These are phyloP conservation scores for Rubia tinctorum DNA, from an alignment of 305 asterid genomes.

Conservation along the genomic window DNA sequence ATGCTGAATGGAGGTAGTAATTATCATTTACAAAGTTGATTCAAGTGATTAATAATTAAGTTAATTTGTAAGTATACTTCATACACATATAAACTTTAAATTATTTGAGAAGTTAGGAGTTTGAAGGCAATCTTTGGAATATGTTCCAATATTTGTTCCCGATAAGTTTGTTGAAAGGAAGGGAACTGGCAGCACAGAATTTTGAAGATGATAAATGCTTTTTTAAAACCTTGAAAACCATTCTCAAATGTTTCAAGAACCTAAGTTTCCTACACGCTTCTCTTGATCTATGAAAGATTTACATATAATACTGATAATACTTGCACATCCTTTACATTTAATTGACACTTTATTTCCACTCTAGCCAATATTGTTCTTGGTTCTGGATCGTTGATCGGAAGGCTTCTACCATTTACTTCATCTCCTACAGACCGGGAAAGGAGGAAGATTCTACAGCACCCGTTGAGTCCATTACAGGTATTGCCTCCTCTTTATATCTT, in stretches of 20 bases:
- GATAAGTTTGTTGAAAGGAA: background rate
- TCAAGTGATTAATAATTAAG: background rate
- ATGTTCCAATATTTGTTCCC: background rate
- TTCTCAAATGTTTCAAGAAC: background rate
- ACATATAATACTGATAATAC: background rate
- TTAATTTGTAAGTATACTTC: background rate
- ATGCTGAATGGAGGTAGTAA: background rate
- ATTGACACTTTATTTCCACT: conserved; percentile 17
- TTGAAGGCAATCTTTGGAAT: background rate
- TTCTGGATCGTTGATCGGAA: conserved; percentile 75
- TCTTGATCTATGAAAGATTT: background rate
- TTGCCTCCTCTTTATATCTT: conserved; percentile 3
- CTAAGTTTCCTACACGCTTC: background rate
- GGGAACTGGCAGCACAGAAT: background rate
- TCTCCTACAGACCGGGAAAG: conserved; percentile 43
- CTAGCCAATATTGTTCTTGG: conserved; percentile 61
- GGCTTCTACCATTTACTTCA: conserved; percentile 65
- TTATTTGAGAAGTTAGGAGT: conserved; percentile 2
- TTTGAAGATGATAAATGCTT: background rate
- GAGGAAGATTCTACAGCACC: conserved; percentile 39
- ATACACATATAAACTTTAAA: background rate
- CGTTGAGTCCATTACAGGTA: conserved; percentile 95
- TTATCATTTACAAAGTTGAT: background rate
- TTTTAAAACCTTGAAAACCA: background rate
- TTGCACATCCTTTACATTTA: background rate